phyloP scores from a whole-genome alignment of 2,329 filamentous ascomycete species.

The Dissoconium aciculare region DNA sequence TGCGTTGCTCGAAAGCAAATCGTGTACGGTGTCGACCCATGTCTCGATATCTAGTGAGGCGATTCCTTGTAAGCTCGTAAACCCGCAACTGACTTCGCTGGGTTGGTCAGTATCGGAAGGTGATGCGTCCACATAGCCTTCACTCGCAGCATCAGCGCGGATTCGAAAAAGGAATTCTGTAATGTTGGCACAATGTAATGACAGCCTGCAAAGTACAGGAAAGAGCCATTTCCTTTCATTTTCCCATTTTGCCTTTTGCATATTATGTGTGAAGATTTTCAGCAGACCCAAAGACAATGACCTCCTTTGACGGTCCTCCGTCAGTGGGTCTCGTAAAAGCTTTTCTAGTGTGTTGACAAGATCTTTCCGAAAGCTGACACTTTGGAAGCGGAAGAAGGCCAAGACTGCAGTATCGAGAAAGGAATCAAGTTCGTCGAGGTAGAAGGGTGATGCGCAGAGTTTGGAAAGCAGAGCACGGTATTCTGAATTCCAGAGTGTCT shows the following conservation, averaged over 20 bases:
- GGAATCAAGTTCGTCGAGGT: constrained; percentile 10
- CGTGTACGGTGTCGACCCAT: constrained; percentile 10
- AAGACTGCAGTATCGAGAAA: constrained; percentile 12
- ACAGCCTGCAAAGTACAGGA: constrained; percentile 11
- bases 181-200: constrained; percentile 10
- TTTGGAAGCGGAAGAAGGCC: constrained; percentile 10
- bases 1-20: constrained; percentile 8
- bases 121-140: constrained; percentile 10
- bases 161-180: constrained; percentile 11
- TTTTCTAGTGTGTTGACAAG: constrained; percentile 10
- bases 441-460: constrained; percentile 10
- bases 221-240: constrained; percentile 14
- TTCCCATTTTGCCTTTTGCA: constrained; percentile 15
- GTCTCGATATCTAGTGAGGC: constrained; percentile 8
- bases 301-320: constrained; percentile 7
- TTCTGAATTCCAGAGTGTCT: constrained; percentile 10
- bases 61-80: constrained; percentile 9
- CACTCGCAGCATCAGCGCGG: constrained; percentile 11
- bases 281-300: constrained; percentile 12
- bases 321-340: constrained; percentile 7
- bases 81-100: not conserved
- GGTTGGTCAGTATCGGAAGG: constrained; percentile 1
- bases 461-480: constrained; percentile 10
- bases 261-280: constrained; percentile 13
- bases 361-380: constrained; percentile 9